Evolutionary conservation across 305 asterid genomes (phyloP).

Genomic region (Vinca major): DNA sequence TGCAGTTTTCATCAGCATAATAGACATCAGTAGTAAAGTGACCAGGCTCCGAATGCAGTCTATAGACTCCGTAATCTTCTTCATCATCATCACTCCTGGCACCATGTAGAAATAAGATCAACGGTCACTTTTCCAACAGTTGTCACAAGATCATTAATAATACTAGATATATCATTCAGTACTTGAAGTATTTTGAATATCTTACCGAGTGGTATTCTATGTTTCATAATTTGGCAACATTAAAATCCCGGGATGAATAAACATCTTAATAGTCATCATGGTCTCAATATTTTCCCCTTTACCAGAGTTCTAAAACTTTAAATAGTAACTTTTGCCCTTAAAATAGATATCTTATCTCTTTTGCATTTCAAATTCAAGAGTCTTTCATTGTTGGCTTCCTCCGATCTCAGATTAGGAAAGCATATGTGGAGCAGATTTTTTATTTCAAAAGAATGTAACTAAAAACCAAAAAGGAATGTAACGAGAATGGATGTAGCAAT

Average conservation of each 20-base stretch:
- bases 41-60: slow-evolving; percentile 40
- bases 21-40: slow-evolving; percentile 27
- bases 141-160: neutral
- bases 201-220: neutral
- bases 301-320: neutral
- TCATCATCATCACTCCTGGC: slow-evolving; percentile 77
- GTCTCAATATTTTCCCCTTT: neutral
- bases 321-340: neutral
- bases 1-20: slow-evolving; percentile 30
- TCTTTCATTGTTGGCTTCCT: neutral
- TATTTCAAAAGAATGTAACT: neutral
- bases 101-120: slow-evolving; percentile 15
- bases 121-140: neutral
- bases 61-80: slow-evolving; percentile 42
- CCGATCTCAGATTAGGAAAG: neutral
- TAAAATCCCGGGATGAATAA: neutral
- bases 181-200: neutral
- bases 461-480: neutral
- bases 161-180: neutral
- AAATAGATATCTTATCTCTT: neutral
- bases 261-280: neutral
- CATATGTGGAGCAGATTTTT: neutral
- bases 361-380: neutral
- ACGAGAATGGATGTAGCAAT: neutral
- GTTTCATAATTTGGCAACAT: neutral